Evolutionary conservation across 225 moss, liverwort and hornwort species (phyloP).

Genomic region (Polytrichum formosum): DNA sequence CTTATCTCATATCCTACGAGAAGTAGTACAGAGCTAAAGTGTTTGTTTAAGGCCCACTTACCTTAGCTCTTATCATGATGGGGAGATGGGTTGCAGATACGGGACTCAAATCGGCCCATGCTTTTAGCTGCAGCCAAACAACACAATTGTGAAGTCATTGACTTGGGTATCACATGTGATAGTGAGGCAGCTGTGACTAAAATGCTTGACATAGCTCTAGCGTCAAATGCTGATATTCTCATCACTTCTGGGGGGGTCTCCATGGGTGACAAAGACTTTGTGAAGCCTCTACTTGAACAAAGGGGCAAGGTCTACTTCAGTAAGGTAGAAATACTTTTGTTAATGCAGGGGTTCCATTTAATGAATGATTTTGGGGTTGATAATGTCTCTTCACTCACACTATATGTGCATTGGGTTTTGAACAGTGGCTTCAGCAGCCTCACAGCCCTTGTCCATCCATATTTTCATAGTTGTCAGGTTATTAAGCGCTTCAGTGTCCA

Average conservation of each 20-base stretch:
- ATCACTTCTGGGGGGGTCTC: slow-evolving; percentile 95
- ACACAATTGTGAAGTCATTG: slow-evolving; percentile 67
- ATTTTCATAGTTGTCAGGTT: too few species aligned
- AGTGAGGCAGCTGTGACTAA: slow-evolving; percentile 51
- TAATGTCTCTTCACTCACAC: too few species aligned
- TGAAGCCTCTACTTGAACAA: slow-evolving; percentile 77
- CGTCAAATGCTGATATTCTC: slow-evolving; percentile 65
- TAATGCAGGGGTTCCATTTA: too few species aligned
- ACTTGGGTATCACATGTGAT: slow-evolving; percentile 80
- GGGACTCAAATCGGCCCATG: slow-evolving; percentile 96
- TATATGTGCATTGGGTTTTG: too few species aligned
- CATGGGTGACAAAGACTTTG: slow-evolving; percentile 97
- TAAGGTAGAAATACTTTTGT: slow-evolving; percentile 42
- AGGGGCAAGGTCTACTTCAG: slow-evolving; percentile 81
- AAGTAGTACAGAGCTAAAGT: too few species aligned
- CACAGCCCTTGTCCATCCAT: too few species aligned
- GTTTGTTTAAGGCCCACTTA: too few species aligned
- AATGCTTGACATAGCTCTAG: slow-evolving; percentile 65
- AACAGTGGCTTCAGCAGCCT: too few species aligned
- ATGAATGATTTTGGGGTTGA: too few species aligned
- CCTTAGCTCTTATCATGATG: background rate
- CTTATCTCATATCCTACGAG: too few species aligned
- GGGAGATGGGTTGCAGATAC: slow-evolving; percentile 59
- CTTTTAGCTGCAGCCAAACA: slow-evolving; percentile 78
- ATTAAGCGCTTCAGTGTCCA: background rate